Evolutionary conservation across 2,329 filamentous ascomycete species (phyloP), one percentile per base, ranked within the genome.

Genomic region (Alternaria dauci): DNA sequence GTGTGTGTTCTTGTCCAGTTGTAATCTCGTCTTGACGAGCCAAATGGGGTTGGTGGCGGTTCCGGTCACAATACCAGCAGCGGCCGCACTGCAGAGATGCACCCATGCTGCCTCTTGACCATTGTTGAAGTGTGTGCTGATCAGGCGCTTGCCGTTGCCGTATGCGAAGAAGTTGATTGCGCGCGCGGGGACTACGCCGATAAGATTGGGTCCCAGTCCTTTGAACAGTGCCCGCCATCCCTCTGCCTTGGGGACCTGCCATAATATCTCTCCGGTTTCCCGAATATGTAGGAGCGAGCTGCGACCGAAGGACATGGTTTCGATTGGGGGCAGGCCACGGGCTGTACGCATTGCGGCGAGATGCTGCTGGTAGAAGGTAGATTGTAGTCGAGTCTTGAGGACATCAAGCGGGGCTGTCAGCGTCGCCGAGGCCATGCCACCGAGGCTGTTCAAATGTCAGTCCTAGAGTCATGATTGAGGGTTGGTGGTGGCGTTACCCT

Each of bases 21-120:
- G 94, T 70, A 98, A 78, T 32, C 94, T 85, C 41, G 94, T 98
- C 85, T 98, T 98, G 75, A 98, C 88, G 65, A 98, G 86, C 94
- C 94, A 98, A 73, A 98, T 97, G 1, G 94, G 94, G 79, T 97
- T 97, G 38, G 94, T 98, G 23, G 91, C 92, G 1, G 94, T 97
- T 47, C 92, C 92, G 0, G 94, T 97, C 7, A 90, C 89, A 43
- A 97, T 87, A 2, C 94, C 94, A 1, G 94, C 93, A 16, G 86
- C 84, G 1, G 91, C 88, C 5, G 91, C 94, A 1, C 93, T 89
- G 47, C 87, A 82, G 8, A 97, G 84, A 76, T 97, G 93, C 11
- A 97, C 89, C 84, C 87, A 91, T 0, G 91, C 86, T 14, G 88
- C 86, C 74, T 93, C 87, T 69, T 88, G 76, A 50, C 90, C 88